Percentiles rank a stretch among this genome's conserved stretches.
Evolutionary conservation across 148 eudicot species (phyloP).

Genomic region (Chenopodium berlandieri): DNA sequence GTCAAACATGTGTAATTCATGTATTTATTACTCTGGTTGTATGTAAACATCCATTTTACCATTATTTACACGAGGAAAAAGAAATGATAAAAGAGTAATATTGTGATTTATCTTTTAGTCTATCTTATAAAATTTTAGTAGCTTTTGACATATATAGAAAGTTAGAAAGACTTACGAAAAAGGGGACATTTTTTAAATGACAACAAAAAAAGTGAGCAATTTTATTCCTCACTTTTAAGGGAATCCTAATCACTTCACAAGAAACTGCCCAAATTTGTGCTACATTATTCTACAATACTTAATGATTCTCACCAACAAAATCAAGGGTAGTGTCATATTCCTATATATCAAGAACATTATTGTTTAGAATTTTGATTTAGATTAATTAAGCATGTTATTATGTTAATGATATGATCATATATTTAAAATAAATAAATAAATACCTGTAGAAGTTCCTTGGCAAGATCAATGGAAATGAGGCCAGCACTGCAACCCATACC

Average conservation of each 20-base stretch:
- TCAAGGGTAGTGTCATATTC: background rate
- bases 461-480: constrained; percentile 48
- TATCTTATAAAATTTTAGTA: too few species aligned
- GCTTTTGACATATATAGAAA: background rate
- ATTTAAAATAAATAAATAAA: background rate
- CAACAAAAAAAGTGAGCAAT: background rate
- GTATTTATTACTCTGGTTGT: too few species aligned
- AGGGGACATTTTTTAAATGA: too few species aligned
- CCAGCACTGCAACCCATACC: constrained; percentile 57
- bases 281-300: background rate
- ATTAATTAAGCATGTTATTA: background rate
- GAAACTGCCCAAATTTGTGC: background rate
- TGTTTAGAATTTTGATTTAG: too few species aligned
- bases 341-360: too few species aligned
- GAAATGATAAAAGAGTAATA: background rate
- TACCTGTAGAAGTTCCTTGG: constrained; percentile 43
- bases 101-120: too few species aligned
- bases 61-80: too few species aligned
- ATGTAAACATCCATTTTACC: too few species aligned
- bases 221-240: background rate
- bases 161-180: background rate
- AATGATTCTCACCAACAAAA: background rate
- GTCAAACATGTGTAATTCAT: too few species aligned
- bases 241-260: background rate
- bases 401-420: too few species aligned